Evolutionary conservation across 1,139 yeast genomes (phyloP), one percentile per base, ranked within the genome.

Genomic region (Pichia sp.): DNA sequence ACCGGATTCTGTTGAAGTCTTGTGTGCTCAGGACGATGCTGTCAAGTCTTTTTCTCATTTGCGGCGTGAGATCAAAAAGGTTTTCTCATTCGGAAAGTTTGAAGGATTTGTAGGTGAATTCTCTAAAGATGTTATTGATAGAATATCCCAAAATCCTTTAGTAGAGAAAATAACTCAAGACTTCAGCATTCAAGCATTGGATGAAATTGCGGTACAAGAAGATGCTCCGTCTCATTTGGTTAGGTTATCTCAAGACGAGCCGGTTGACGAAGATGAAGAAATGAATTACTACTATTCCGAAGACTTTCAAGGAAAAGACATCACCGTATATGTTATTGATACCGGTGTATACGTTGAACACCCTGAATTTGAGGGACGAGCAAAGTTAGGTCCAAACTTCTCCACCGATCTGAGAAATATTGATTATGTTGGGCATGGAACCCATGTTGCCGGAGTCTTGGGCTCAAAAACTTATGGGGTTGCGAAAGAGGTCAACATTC

Each of bases 401-500:
- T 77, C 83, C 1, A 68, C 64, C 26, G 70, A 66, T 54, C 43
- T 53, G 1, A 50, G 57, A 19, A 59, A 62, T 44, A 75, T 78
- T 0, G 85, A 81, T 62, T 61, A 63, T 15, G 79, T 79, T 58
- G 86, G 86, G 0, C 87, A 81, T 61, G 87, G 88, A 1, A 89
- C 97, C 0, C 97, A 90, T 69, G 96, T 90, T 2, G 95, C 97
- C 0, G 97, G 97, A 0, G 70, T 90, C n/a, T 78, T 89, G 45
- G 97, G 95, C 0, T 87, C 96, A 0, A 70, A 67, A 42, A 80
- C 85, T 0, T 90, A 75, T 67, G 97, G 97, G 0, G 95, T 87
- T 0, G 87, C 97, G 10, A 90, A 90, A 64, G 70, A 77, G 23
- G 84, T 78, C 10, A 74, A 74, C 13, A 67, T 90, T 3, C 73